Base-by-base conservation (phyloP, 768 basidiomycete genomes). In the Tylopilus intermedius region DNA sequence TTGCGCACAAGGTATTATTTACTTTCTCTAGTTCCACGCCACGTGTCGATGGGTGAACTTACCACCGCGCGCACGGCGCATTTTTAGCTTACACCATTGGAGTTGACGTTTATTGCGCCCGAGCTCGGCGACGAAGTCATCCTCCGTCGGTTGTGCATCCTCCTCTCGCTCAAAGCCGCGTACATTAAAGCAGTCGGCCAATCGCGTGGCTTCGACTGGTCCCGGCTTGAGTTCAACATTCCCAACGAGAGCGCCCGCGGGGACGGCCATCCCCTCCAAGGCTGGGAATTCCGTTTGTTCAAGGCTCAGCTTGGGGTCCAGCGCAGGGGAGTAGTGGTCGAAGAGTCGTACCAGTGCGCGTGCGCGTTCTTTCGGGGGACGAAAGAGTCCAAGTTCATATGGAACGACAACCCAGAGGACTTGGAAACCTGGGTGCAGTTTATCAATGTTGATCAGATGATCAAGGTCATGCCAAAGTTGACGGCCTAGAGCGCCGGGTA, bases 251-350 rank as follows among this genome's bases (percentile, higher is more conserved):
- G 69, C 3, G 86, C 84, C 8, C 75, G 71, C 1, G 85, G 85
- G 2, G 90, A 92, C 65, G 81, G 82, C 4, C 77, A 80, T 40
- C 78, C 80, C 1, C 73, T 91, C 0, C 74, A 76, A n/a, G 90
- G 90, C 0, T 93, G 90, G 90, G 90, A 92, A 65, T 91, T 93
- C 69, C 80, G 90, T 7, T 73, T 92, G 38, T 93, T 87, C 78
- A 79, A 78, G 51, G 80, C 86, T 13, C 79, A 80, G 49, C 77
- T 90, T 14, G 87, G 85, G 14, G 83, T 90, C 3, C 79, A 80
- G 13, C 76, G 84, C 8, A 69, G 74, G 30, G 78, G 78, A 10
- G 60, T 75, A 27, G 63, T 67, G 21, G 70, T 87, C 38, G 77
- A 82, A 55, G 86, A 90, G 67, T 69, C 75, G 42, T 90, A 90